phyloP scores from a whole-genome alignment of 805 yeast species.

The Zygosaccharomyces lentus region DNA sequence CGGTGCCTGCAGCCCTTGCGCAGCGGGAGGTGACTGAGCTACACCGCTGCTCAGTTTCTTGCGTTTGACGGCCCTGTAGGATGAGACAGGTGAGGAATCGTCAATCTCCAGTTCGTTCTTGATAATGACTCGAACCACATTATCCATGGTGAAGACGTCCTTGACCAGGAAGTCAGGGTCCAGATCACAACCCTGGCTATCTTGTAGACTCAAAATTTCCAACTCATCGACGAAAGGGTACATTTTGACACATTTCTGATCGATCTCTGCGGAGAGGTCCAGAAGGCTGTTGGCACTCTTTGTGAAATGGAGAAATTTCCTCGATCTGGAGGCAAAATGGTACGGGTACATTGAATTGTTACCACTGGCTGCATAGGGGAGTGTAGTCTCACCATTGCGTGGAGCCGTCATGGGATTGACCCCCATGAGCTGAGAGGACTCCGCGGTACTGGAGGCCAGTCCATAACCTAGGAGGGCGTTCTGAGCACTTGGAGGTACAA shows the following conservation, averaged over 20 bases:
- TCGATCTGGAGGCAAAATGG: slow-evolving; percentile 30
- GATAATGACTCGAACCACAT: slow-evolving; percentile 45
- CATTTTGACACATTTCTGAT: slow-evolving; percentile 51
- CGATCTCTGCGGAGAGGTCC: slow-evolving; percentile 50
- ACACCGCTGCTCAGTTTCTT: slow-evolving; percentile 24
- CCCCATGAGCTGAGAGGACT: slow-evolving; percentile 27
- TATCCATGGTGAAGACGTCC: slow-evolving; percentile 56
- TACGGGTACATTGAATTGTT: slow-evolving; percentile 30
- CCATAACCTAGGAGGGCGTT: slow-evolving; percentile 21
- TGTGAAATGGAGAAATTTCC: slow-evolving; percentile 65
- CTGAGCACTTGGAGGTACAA: slow-evolving; percentile 40
- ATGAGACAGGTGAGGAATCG: slow-evolving; percentile 19
- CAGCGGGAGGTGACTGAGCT: slow-evolving; percentile 9
- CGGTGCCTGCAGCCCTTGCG: slow-evolving; percentile 8
- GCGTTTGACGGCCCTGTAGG: slow-evolving; percentile 24
- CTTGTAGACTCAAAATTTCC: slow-evolving; percentile 60
- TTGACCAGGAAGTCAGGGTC: slow-evolving; percentile 70
- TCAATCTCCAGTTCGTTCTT: slow-evolving; percentile 38
- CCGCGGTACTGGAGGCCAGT: slow-evolving; percentile 20
- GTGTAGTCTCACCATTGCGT: slow-evolving; percentile 12
- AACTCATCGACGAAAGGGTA: slow-evolving; percentile 57
- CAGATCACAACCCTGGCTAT: slow-evolving; percentile 61
- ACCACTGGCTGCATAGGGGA: slow-evolving; percentile 33
- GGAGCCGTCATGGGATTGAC: slow-evolving; percentile 14
- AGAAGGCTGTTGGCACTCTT: slow-evolving; percentile 43